Base-by-base conservation (phyloP, 441 rosid species). In the Lepidium campestre region DNA sequence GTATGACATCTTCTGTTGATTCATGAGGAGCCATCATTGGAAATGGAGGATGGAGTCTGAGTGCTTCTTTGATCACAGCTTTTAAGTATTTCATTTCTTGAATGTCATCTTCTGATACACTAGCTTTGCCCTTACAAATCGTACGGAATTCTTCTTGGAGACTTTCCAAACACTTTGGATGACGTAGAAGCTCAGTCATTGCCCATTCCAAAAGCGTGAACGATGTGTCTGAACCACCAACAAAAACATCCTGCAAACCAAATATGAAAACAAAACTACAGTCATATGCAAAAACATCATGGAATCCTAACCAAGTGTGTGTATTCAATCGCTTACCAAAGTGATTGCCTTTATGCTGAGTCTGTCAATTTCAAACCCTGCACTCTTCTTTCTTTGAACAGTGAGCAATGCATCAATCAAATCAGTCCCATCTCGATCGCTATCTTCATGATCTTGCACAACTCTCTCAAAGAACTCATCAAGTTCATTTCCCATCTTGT, bases 401-500 rank as follows among this genome's bases (percentile, higher is more conserved):
- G 15, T 32, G 15, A 80, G 75, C 80, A 83, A 40, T 10, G 70
- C 73, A 41, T 83, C 80, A 42, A 81, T 77, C 14, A 81, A 59
- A 36, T 77, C 79, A 17, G 6, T 27, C 32, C 6, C 13, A 19
- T 8, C 47, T 39, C 8, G 5, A 1, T 22, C 1, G 2, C 55
- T 40, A 29, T 69, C 41, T 29, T 25, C 55, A 57, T 73, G 87
- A 10, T 80, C 85, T 46, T 59, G 72, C 7, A 81, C 39, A 10
- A 74, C 76, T 70, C 35, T 66, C 17, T 79, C 79, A 4, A 83
- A 25, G 47, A 83, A 77, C 5, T 63, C 73, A 70, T 83, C 88
- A 17, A 79, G 36, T 31, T 70, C 76, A 5, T 61, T 70, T n/a
- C 53, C 65, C 2, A 64, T 56, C 57, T 39, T 70, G 4, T 75